Evolutionary conservation across 2,329 filamentous ascomycete species (phyloP).

Genomic region (Ascochyta clinopodiicola): DNA sequence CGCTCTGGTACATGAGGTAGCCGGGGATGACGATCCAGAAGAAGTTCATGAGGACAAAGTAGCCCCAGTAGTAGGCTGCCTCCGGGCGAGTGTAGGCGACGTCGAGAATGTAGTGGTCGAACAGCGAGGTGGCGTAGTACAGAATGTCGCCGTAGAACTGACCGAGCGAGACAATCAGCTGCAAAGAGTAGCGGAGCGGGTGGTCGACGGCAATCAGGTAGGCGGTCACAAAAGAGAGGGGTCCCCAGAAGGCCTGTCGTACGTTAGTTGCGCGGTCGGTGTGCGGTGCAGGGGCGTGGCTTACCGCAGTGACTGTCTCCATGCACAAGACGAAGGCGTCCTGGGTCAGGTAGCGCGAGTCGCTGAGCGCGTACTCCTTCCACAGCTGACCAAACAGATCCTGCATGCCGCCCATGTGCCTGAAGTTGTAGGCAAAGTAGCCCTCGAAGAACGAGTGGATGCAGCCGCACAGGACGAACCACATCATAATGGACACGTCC

Average conservation of each 20-base stretch:
- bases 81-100: slow-evolving; percentile 67
- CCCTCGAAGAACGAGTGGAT: slow-evolving; percentile 86
- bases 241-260: slow-evolving; percentile 65
- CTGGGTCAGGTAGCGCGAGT: slow-evolving; percentile 83
- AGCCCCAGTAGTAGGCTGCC: slow-evolving; percentile 69
- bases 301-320: slow-evolving; percentile 79
- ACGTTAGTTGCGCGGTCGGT: not conserved
- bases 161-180: slow-evolving; percentile 66
- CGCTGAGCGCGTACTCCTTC: slow-evolving; percentile 90
- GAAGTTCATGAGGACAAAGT: slow-evolving; percentile 70
- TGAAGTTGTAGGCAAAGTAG: slow-evolving; percentile 78
- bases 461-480: slow-evolving; percentile 77
- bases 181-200: slow-evolving; percentile 64
- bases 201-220: slow-evolving; percentile 61
- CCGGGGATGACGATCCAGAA: slow-evolving; percentile 69
- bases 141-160: slow-evolving; percentile 70
- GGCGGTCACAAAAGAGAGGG: slow-evolving; percentile 64
- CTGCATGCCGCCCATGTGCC: slow-evolving; percentile 69
- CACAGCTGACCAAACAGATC: slow-evolving; percentile 83
- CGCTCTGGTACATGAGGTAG: slow-evolving; percentile 44
- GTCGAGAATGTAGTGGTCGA: slow-evolving; percentile 63
- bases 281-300: slow-evolving; percentile 35
- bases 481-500: slow-evolving; percentile 69
- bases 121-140: slow-evolving; percentile 69
- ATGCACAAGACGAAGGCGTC: slow-evolving; percentile 84